phyloP scores from a whole-genome alignment of 805 yeast genomes.

The Nakazawaea populi region DNA sequence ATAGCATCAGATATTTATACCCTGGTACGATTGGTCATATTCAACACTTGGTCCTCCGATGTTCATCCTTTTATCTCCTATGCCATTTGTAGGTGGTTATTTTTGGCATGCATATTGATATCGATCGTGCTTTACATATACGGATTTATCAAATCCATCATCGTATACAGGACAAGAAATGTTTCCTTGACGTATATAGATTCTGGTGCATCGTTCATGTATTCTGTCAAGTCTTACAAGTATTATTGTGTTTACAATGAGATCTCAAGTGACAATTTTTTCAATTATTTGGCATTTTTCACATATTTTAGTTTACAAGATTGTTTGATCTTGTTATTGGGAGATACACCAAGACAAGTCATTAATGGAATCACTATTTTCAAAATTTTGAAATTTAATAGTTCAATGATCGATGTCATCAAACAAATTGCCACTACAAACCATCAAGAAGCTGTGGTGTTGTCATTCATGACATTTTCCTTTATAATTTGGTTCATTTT shows the following conservation, averaged over 20 bases:
- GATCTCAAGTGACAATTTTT: constrained; percentile 58
- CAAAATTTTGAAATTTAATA: constrained; percentile 39
- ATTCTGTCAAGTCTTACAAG: constrained; percentile 53
- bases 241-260: constrained; percentile 69
- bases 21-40: constrained; percentile 65
- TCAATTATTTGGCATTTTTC: constrained; percentile 64
- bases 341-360: constrained; percentile 86
- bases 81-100: constrained; percentile 60
- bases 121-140: constrained; percentile 54
- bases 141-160: constrained; percentile 52
- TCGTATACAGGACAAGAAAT: constrained; percentile 52
- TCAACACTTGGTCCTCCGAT: constrained; percentile 60
- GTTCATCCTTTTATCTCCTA: constrained; percentile 42
- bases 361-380: constrained; percentile 71
- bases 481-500: constrained; percentile 69
- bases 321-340: constrained; percentile 53
- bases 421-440: constrained; percentile 54
- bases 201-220: constrained; percentile 50
- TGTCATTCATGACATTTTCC: constrained; percentile 72
- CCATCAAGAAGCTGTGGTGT: constrained; percentile 59
- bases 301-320: constrained; percentile 61
- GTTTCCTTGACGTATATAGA: constrained; percentile 69
- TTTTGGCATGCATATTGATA: constrained; percentile 73
- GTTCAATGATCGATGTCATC: constrained; percentile 43
- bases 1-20: constrained; percentile 74